Conservation (phyloP, 106 monocot genomes). For the Dendrobium huoshanense region DNA sequence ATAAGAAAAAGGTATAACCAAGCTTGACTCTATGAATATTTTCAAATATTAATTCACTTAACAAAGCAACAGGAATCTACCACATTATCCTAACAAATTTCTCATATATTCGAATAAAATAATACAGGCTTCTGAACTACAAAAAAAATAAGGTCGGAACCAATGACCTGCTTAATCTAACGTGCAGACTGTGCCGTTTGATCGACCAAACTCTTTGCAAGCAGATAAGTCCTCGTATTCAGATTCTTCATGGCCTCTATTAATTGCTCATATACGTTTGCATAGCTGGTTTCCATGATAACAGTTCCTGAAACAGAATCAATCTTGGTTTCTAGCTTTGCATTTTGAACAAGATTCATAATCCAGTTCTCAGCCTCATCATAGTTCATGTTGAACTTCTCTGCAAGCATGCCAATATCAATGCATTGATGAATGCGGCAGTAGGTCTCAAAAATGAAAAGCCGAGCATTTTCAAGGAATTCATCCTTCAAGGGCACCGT, state of each 20-base stretch:
- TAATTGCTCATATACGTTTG: constrained; percentile 59
- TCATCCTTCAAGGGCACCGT: constrained; percentile 88
- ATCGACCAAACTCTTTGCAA: constrained; percentile 84
- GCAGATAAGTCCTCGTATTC: constrained; percentile 39
- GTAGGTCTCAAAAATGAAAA: constrained; percentile 93
- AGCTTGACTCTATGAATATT: no score
- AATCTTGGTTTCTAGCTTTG: constrained; percentile 84
- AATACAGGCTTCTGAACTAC: no score
- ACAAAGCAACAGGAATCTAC: no score
- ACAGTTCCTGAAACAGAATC: constrained; percentile 56
- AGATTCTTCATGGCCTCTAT: constrained; percentile 70
- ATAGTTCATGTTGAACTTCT: constrained; percentile 86
- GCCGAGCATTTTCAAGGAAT: constrained; percentile 92
- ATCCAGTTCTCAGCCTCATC: constrained; percentile 90
- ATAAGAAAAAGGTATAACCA: no score
- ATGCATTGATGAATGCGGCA: constrained; percentile 88
- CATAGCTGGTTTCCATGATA: constrained; percentile 42
- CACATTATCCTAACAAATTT: no score
- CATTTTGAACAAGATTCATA: constrained; percentile 71
- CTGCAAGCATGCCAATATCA: constrained; percentile 75
- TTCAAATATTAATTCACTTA: no score
- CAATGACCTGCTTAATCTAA: constrained; percentile 1
- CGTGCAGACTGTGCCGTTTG: constrained; percentile 37
- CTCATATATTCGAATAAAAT: no score
- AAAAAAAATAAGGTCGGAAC: background rate